Percentiles rank a stretch among this genome's conserved stretches.
Conservation (phyloP, 2,329 filamentous ascomycete genomes). For the Hortaea sp. region DNA sequence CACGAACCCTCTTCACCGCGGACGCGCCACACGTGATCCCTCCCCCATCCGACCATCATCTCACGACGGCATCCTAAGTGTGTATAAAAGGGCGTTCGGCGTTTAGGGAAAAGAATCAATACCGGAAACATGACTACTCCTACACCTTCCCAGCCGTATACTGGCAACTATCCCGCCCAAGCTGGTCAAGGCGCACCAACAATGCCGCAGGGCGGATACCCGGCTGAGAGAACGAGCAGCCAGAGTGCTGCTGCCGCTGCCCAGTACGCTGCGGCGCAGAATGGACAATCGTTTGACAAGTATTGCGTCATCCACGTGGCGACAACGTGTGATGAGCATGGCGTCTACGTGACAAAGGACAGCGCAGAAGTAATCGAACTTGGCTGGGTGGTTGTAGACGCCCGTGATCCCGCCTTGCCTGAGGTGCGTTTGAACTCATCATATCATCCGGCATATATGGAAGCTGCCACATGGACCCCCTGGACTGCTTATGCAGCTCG, state of each 20-base stretch:
- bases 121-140: constrained; percentile 12
- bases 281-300: constrained; percentile 54
- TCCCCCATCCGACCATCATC: background rate
- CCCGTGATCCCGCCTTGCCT: constrained; percentile 22
- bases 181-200: constrained; percentile 2
- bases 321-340: constrained; percentile 97
- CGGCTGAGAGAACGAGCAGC: background rate
- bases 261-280: constrained; percentile 24
- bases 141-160: constrained; percentile 12
- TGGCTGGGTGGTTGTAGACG: constrained; percentile 70
- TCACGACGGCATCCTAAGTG: constrained; percentile 1
- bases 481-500: constrained; percentile 4
- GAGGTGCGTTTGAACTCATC: constrained; percentile 14
- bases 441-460: too few species aligned
- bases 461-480: too few species aligned
- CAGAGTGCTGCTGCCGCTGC: background rate
- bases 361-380: constrained; percentile 98
- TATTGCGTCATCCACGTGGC: constrained; percentile 98
- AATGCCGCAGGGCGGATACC: constrained; percentile 3
- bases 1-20: too few species aligned
- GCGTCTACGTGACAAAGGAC: constrained; percentile 98
- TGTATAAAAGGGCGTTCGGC: constrained; percentile 5
- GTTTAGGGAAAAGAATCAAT: constrained; percentile 1
- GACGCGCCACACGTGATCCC: background rate
- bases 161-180: constrained; percentile 5